Evolutionary conservation across 345 rosid species (phyloP), one percentile per base, ranked within the genome.

Genomic region (Luvunga scandens): DNA sequence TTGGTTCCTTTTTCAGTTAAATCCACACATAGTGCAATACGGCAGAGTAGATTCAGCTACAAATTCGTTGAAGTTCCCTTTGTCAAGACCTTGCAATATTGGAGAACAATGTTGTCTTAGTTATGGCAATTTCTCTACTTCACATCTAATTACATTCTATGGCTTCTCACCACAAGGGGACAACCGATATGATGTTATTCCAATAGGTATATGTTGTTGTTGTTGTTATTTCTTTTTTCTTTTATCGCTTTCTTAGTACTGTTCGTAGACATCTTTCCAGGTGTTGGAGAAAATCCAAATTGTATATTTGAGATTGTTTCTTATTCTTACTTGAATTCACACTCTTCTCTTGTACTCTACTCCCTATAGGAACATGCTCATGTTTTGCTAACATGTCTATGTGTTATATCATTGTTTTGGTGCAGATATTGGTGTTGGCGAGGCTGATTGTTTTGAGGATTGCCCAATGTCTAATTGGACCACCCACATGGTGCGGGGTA

Each of bases 41-140:
- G 98, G 99, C n/a, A 95, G 85, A 86, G 89, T 94, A 71, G 95
- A 91, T 73, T 25, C 80, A 28, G 82, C 75, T n/a, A 84, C 97
- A 64, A 86, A 83, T 76, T 87, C 93, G 39, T 75, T 95, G 87
- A 95, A 90, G 80, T 96, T 96, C 77, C 89, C 90, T 75, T 83
- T 96, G 78, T 87, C 91, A 67, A 91, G 95, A 63, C 90, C 94
- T 69, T 93, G 97, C 64, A 75, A 77, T 18, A 83, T 65, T 48
- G 98, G 95, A 78, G 95, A 90, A 75, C 91, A 95, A 76, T 95
- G 97, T 85, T 95, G 72, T 80, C 96, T 93, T 76, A 89, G 98
- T 79, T 95, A 95, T 69, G 99, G 99, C 75, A 92, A 89, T 82
- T 88, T 85, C 75, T 88, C 98, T 66, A 86, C 88, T 80, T 94